These are phyloP conservation scores for Pyrenophora seminiperda DNA, from an alignment of 2,329 filamentous ascomycete genomes.

Conservation along the genomic window DNA sequence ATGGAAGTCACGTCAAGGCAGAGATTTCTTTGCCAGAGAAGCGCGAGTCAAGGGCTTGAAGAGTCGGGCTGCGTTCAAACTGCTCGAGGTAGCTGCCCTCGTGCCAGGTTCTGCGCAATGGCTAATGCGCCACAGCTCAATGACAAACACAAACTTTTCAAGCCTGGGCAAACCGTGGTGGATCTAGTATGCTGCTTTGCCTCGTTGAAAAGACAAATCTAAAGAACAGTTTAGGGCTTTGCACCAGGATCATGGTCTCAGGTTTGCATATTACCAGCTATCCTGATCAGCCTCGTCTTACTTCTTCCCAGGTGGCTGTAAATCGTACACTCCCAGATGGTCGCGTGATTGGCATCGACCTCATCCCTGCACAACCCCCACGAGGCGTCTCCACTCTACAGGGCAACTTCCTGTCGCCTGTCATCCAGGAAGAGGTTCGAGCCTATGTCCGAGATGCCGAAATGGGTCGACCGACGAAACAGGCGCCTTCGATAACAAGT, in stretches of 20 bases:
- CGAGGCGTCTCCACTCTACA: constrained; percentile 92
- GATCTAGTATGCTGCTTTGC: constrained; percentile 67
- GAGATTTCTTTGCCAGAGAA: constrained; percentile 73
- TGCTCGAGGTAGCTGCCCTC: constrained; percentile 70
- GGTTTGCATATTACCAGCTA: constrained; percentile 40
- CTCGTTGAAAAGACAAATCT: constrained; percentile 14
- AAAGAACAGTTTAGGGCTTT: constrained; percentile 63
- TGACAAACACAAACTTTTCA: constrained; percentile 78
- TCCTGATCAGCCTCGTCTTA: constrained; percentile 1
- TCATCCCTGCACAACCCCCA: constrained; percentile 90
- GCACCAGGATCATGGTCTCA: constrained; percentile 70
- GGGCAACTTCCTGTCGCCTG: constrained; percentile 82
- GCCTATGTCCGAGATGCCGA: constrained; percentile 72
- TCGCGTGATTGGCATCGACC: constrained; percentile 86
- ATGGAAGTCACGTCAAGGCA: constrained; percentile 81
- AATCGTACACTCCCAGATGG: constrained; percentile 77
- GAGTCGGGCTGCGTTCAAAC: constrained; percentile 90
- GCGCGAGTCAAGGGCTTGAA: constrained; percentile 82
- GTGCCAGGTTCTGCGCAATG: neutral
- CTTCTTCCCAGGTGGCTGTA: constrained; percentile 69
- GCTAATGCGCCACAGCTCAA: constrained; percentile 67
- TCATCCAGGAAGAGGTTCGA: constrained; percentile 76
- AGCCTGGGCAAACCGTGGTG: constrained; percentile 79
- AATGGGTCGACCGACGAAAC: constrained; percentile 57
- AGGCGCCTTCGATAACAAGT: constrained; percentile 33